Base-by-base conservation (phyloP, 768 basidiomycete species). In the Candolleomyces efflorescens region DNA sequence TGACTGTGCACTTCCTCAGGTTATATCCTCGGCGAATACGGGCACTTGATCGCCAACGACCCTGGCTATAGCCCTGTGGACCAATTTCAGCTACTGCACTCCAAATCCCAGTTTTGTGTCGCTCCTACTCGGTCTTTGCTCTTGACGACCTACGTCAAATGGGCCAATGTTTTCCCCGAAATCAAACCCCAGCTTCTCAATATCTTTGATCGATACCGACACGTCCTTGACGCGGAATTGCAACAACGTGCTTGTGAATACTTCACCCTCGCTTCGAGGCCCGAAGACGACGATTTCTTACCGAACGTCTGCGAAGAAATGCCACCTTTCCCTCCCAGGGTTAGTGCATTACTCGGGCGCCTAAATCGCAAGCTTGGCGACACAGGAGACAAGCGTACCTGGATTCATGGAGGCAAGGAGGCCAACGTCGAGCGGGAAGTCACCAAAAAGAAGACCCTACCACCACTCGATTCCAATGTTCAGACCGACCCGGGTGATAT, bases 161-260 rank as follows among this genome's bases (percentile, higher is more conserved):
- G 96, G 96, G 94, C 97, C 62, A 99, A 99, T 69, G 92, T 99
- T 56, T 99, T 98, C 73, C 97, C 97, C 18, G 97, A 99, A 71
- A 97, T 99, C 74, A 97, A 95, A 65, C 82, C 87, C 6, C 94
- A 98, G 63, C 83, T 99, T 26, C 65, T 98, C 69, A 90, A 88
- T 70, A 93, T 98, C 64, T 97, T 99, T 64, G 94, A 98, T 65
- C 92, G 94, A 15, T 98, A 97, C 68, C 87, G 94, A n/a, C 93
- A 96, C 66, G 92, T 98, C 46, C 84, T 99, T 13, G 97, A 99
- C 71, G 87, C 94, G 17, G 97, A 99, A 67, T 79, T 99, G 2
- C 97, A 99, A 70, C 97, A 99, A 70, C 88, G 97, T 54, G 97
- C 97, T 44, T 98, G 96, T 83, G 97, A 99, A 73, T 98, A 94